Evolutionary conservation across 2,329 filamentous ascomycete genomes (phyloP).

Genomic region (Tolypocladium tundrense): DNA sequence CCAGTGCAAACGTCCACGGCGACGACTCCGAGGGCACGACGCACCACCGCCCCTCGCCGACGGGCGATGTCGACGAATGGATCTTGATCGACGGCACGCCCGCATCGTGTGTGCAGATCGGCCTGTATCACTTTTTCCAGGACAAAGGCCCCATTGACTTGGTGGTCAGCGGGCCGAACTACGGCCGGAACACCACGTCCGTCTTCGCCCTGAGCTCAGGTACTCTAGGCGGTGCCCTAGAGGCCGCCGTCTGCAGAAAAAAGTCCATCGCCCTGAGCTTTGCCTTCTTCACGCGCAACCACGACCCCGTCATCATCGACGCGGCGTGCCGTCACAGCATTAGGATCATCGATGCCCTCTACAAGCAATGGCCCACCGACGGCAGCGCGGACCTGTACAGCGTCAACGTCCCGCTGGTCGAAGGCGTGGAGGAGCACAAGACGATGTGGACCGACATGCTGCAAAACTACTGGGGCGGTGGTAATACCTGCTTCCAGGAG

Average conservation of each 20-base stretch:
- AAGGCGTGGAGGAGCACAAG: constrained; percentile 60
- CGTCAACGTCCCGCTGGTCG: constrained; percentile 80
- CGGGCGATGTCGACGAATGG: constrained; percentile 61
- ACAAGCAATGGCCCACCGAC: constrained; percentile 59
- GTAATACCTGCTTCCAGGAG: constrained; percentile 71
- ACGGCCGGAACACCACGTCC: constrained; percentile 72
- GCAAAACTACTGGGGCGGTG: constrained; percentile 82
- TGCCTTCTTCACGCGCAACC: constrained; percentile 78
- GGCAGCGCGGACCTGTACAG: constrained; percentile 71
- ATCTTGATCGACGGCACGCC: constrained; percentile 72
- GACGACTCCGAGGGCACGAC: constrained; percentile 50
- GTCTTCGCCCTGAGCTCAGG: constrained; percentile 70
- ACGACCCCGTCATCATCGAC: constrained; percentile 71
- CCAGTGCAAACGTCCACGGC: constrained; percentile 30
- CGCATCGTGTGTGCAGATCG: constrained; percentile 73
- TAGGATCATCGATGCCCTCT: constrained; percentile 68
- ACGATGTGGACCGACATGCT: constrained; percentile 78
- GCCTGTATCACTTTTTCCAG: constrained; percentile 68
- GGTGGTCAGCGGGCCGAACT: constrained; percentile 73
- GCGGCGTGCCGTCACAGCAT: constrained; percentile 67
- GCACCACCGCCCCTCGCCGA: constrained; percentile 45
- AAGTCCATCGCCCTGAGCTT: constrained; percentile 77
- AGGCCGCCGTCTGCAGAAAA: constrained; percentile 61
- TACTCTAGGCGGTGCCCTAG: constrained; percentile 66
- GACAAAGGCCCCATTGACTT: constrained; percentile 63